Evolutionary conservation across 257 asterid genomes (phyloP).

Genomic region (Salvia rosmarinus): DNA sequence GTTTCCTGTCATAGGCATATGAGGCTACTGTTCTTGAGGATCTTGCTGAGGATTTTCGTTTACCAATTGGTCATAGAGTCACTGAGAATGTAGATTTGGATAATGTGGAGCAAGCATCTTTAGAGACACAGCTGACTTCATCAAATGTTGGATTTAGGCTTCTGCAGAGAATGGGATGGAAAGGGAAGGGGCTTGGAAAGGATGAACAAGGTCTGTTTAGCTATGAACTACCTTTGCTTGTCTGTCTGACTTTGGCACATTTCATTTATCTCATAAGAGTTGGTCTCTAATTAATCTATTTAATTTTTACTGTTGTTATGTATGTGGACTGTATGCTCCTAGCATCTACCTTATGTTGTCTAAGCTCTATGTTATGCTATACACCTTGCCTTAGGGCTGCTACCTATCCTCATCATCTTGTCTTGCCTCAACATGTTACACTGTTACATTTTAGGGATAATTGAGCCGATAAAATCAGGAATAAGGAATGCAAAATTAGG

Average conservation of each 20-base stretch:
- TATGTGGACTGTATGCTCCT: neutral
- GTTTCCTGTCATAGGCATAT: conserved; percentile 50
- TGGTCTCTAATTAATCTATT: neutral
- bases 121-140: conserved; percentile 76
- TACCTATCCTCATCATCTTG: neutral
- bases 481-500: conserved; percentile 90
- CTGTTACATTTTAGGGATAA: conserved; percentile 58
- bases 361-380: conserved; percentile 5
- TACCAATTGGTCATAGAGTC: conserved; percentile 82
- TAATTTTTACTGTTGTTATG: neutral
- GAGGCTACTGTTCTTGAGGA: conserved; percentile 84
- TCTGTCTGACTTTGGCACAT: neutral
- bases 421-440: neutral
- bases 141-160: conserved; percentile 89
- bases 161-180: conserved; percentile 99
- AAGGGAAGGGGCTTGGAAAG: conserved; percentile 98
- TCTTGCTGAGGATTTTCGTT: conserved; percentile 88
- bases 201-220: conserved; percentile 80
- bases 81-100: conserved; percentile 90
- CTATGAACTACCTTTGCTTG: conserved; percentile 13
- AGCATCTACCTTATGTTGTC: neutral
- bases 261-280: neutral
- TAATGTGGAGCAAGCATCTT: conserved; percentile 91
- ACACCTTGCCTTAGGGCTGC: neutral
- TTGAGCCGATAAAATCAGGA: conserved; percentile 95